Evolutionary conservation across 75 land plant species (phyloP).

Genomic region (Pinus taeda): DNA sequence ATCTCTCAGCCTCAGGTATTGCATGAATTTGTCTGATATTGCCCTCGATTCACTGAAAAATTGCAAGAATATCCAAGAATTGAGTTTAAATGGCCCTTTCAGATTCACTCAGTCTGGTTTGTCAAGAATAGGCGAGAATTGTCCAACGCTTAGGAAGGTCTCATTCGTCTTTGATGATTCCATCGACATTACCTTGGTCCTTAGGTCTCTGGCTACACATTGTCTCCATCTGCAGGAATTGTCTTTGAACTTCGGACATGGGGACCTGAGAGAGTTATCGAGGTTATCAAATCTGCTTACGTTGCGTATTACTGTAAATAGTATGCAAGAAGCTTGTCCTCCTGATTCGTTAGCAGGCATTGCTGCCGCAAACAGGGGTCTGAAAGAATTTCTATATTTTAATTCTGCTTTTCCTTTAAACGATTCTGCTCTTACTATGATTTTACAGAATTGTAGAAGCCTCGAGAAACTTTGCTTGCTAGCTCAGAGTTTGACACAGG

Average conservation of each 20-base stretch:
- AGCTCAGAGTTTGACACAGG: constrained; percentile 18
- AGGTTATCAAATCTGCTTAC: constrained; percentile 14
- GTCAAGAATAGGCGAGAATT: constrained; percentile 16
- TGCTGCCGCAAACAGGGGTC: constrained; percentile 16
- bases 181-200: constrained; percentile 20
- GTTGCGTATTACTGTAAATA: no score
- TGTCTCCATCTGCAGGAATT: constrained; percentile 19
- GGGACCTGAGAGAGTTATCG: constrained; percentile 18
- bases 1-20: no score
- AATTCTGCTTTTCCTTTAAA: constrained; percentile 10
- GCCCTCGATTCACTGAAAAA: no score
- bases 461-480: constrained; percentile 26
- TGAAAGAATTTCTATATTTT: constrained; percentile 17
- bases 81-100: no score
- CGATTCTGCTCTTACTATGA: constrained; percentile 12
- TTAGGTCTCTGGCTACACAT: constrained; percentile 16
- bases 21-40: no score
- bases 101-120: constrained; percentile 25
- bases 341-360: constrained; percentile 10
- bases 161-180: constrained; percentile 11
- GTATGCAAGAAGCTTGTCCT: no score
- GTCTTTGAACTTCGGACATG: constrained; percentile 22
- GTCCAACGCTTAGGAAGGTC: constrained; percentile 21
- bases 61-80: no score
- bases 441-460: constrained; percentile 3